A percentile compares a stretch with the other conserved stretches of the same genome.
Conservation (phyloP, 768 basidiomycete genomes). For the Kwoniella heveanensis region DNA sequence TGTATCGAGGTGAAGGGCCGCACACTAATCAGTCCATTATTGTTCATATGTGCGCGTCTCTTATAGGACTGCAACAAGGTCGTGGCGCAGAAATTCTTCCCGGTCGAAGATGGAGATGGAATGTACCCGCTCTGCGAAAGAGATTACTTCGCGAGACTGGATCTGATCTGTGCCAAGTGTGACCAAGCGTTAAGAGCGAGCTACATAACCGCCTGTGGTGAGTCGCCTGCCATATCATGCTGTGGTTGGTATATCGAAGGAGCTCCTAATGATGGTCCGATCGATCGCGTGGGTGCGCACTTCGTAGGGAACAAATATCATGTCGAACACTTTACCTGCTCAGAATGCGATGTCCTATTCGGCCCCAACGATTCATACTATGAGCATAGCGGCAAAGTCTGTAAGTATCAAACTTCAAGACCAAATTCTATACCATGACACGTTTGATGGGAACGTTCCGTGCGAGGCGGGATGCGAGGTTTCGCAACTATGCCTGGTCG, state of each 20-base stretch:
- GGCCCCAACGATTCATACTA: slow-evolving; percentile 99
- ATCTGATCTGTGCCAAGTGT: slow-evolving; percentile 95
- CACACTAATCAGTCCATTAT: too few relatives aligned
- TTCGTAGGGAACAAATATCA: slow-evolving; percentile 97
- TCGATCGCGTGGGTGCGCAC: background rate
- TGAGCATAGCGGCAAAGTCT: slow-evolving; percentile 96
- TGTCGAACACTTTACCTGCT: slow-evolving; percentile 99
- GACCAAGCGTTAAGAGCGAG: slow-evolving; percentile 90
- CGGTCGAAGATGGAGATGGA: slow-evolving; percentile 86
- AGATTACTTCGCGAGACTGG: slow-evolving; percentile 94
- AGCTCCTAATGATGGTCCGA: background rate
- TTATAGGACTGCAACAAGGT: slow-evolving; percentile 89
- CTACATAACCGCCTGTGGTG: slow-evolving; percentile 99
- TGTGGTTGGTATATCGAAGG: slow-evolving; percentile 63
- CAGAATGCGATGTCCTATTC: slow-evolving; percentile 90
- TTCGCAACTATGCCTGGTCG: background rate
- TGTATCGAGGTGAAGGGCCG: too few relatives aligned
- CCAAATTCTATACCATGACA: background rate
- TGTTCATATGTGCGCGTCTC: background rate
- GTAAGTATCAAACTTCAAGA: slow-evolving; percentile 47
- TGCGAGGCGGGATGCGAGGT: background rate
- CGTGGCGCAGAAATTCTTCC: slow-evolving; percentile 98
- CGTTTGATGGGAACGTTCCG: background rate
- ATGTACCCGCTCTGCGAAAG: slow-evolving; percentile 96
- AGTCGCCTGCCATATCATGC: slow-evolving; percentile 53